Evolutionary conservation across 441 rosid species (phyloP), one percentile per base, ranked within the genome.

Genomic region (Dalechampia spathulata): DNA sequence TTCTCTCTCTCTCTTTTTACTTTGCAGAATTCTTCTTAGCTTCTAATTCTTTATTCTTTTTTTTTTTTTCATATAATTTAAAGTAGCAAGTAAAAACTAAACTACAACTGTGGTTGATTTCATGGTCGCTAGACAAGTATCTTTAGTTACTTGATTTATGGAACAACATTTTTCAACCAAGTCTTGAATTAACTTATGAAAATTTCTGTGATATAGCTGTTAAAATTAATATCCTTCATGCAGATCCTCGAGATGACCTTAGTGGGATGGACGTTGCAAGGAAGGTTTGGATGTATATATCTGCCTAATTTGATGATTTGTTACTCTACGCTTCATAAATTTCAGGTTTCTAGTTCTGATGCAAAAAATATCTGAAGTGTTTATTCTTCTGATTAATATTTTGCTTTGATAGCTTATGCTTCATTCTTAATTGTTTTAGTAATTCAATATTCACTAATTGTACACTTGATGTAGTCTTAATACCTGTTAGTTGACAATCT

Each of bases 191-290:
- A n/a, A n/a, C n/a, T n/a, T n/a, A n/a, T n/a, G n/a, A n/a, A n/a
- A n/a, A n/a, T n/a, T n/a, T n/a, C n/a, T n/a, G n/a, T n/a, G n/a
- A 37, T 27, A 47, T 51, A 57, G 27, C 30, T 63, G 48, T 22
- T 15, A 27, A 61, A 49, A 37, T 49, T 69, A 36, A 52, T 41
- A 27, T 67, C 60, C 21, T 60, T 59, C 47, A 49, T 72, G 74
- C 88, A 92, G 97, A 92, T 89, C 99, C 97, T 41, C 94, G 97
- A 13, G 99, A 92, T 68, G 97, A 92, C 77, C 96, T 92, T 0
- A 60, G 94, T 52, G 99, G 99, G 67, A 83, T 85, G 94, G 99
- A 92, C 69, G 96, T 89, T 66, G 94, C 96, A 20, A 83, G 96
- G 76, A 92, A 92, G 99, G 98, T 92, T 57, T 51, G 75, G 27